A percentile compares a stretch with the other conserved stretches of the same genome.
Evolutionary conservation across 2,329 filamentous ascomycete species (phyloP).

Genomic region (Diaporthe capsici): DNA sequence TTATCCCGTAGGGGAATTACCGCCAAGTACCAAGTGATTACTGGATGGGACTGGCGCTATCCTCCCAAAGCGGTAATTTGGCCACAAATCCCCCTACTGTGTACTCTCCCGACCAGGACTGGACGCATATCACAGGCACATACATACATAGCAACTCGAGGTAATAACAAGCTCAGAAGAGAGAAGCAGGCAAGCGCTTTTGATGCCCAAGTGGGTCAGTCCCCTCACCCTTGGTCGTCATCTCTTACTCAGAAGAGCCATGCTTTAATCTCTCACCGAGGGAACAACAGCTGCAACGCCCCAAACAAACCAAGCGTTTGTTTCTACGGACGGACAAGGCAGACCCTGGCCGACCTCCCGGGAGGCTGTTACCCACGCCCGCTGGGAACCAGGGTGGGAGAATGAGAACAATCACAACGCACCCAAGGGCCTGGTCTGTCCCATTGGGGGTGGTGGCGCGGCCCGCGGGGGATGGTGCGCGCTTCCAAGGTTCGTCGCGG

Average conservation of each 20-base stretch:
- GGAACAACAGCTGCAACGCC: slow-evolving; percentile 18
- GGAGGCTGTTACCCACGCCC: slow-evolving; percentile 23
- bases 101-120: not conserved
- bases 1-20: slow-evolving; percentile 15
- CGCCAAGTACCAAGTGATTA: not conserved
- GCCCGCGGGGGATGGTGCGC: not conserved
- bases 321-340: slow-evolving; percentile 24
- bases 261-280: slow-evolving; percentile 32
- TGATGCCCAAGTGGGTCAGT: slow-evolving; percentile 16
- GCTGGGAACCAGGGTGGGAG: slow-evolving; percentile 1
- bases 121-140: slow-evolving; percentile 4
- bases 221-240: not conserved
- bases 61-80: slow-evolving; percentile 8
- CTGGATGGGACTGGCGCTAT: not conserved
- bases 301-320: slow-evolving; percentile 30
- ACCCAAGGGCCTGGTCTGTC: slow-evolving; percentile 4
- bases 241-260: not conserved
- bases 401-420: not conserved
- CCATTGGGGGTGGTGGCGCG: slow-evolving; percentile 20
- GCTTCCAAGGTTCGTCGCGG: slow-evolving; percentile 10
- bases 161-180: not conserved
- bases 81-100: slow-evolving; percentile 22
- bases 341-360: not conserved
- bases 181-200: not conserved
- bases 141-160: slow-evolving; percentile 19